These are phyloP conservation scores for Euryodendron excelsum DNA, from an alignment of 148 eudicot species.

Conservation along the genomic window DNA sequence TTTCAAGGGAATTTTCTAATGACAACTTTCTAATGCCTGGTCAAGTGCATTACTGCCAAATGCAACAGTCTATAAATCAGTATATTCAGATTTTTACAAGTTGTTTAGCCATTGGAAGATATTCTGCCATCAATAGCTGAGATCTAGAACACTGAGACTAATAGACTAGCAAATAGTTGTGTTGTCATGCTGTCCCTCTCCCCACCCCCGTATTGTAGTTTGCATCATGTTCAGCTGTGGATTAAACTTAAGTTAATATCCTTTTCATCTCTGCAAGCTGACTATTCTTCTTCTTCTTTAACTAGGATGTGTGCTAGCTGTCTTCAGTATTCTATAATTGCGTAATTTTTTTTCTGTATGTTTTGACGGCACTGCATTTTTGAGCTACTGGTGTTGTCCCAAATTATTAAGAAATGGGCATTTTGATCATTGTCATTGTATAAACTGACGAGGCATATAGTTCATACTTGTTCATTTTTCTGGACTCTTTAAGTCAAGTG, in stretches of 20 bases:
- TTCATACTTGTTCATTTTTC: neutral
- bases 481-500: neutral
- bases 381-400: neutral
- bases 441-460: neutral
- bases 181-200: neutral
- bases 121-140: neutral
- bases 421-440: neutral
- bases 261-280: neutral
- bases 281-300: neutral
- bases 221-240: neutral
- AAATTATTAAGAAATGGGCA: neutral
- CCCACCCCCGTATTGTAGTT: neutral
- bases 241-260: neutral
- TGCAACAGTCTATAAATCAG: neutral
- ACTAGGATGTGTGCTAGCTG: neutral
- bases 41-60: slow-evolving; percentile 8
- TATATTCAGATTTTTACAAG: neutral
- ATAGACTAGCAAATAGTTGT: neutral
- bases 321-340: neutral
- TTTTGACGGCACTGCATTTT: neutral
- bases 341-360: neutral
- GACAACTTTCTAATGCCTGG: neutral
- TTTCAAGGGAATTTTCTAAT: neutral
- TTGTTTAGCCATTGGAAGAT: neutral
- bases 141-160: neutral